These are phyloP conservation scores for Aspergillus biplanus DNA, from an alignment of 495 filamentous ascomycete genomes.

Conservation along the genomic window DNA sequence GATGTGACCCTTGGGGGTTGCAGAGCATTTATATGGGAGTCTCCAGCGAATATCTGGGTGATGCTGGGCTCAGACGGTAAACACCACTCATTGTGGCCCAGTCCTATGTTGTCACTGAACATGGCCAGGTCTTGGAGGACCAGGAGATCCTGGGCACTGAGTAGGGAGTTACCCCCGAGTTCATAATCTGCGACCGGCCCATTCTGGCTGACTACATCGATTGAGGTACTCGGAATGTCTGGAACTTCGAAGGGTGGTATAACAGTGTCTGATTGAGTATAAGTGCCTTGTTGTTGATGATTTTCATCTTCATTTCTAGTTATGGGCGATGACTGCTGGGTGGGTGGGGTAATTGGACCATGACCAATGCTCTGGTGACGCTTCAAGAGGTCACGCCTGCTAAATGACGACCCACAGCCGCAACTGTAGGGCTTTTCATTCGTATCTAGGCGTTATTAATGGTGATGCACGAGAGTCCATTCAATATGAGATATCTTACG, in stretches of 20 bases:
- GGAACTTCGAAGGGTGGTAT: too few species aligned
- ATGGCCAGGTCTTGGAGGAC: background rate
- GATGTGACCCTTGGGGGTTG: background rate
- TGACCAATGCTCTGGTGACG: constrained; percentile 23
- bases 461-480: too few species aligned
- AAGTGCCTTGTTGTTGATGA: too few species aligned
- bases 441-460: constrained; percentile 21
- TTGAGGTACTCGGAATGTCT: too few species aligned
- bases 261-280: too few species aligned
- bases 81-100: background rate
- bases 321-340: background rate
- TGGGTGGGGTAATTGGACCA: background rate
- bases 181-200: too few species aligned
- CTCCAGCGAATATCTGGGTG: background rate
- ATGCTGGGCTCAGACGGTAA: background rate
- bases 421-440: constrained; percentile 31
- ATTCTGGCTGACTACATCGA: too few species aligned
- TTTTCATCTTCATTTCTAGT: background rate
- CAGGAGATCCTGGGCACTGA: constrained; percentile 13
- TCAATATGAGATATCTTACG: constrained; percentile 4
- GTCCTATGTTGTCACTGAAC: background rate
- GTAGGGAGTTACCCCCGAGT: background rate
- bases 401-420: constrained; percentile 24
- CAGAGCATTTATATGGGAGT: background rate
- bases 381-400: constrained; percentile 24